phyloP scores from a whole-genome alignment of 805 yeast species.

The Cyberlindnera americana region DNA sequence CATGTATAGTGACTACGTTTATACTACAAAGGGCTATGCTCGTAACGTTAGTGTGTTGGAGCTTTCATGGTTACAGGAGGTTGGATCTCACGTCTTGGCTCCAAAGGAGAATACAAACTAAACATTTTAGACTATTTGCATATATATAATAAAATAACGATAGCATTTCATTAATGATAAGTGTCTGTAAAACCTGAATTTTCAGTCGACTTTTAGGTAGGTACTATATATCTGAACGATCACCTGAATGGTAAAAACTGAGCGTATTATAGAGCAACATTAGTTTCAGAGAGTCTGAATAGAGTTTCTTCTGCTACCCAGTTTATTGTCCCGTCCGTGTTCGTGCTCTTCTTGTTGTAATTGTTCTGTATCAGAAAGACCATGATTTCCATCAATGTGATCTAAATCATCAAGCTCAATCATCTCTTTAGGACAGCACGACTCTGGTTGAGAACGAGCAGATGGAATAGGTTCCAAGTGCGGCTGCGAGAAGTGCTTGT shows the following conservation, averaged over 20 bases:
- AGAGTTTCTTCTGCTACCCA: conserved; percentile 13
- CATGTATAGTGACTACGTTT: conserved; percentile 93
- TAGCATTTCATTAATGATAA: no score
- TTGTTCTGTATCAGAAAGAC: no score
- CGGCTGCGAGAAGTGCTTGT: conserved; percentile 16
- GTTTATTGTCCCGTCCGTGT: no score
- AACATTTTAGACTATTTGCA: background rate
- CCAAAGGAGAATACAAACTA: conserved; percentile 13
- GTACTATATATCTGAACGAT: background rate
- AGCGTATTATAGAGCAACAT: no score
- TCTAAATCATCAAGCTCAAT: conserved; percentile 5
- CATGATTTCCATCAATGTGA: conserved; percentile 6
- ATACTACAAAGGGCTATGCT: conserved; percentile 89
- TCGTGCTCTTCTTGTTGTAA: no score
- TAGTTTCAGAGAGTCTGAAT: conserved; percentile 5
- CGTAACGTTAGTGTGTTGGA: conserved; percentile 82
- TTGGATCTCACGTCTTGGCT: conserved; percentile 29
- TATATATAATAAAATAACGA: background rate
- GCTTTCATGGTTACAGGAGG: conserved; percentile 80
- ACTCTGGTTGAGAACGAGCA: background rate
- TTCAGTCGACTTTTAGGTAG: no score
- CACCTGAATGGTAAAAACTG: background rate
- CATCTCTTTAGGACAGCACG: conserved; percentile 5
- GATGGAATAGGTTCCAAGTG: conserved; percentile 1
- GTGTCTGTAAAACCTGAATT: no score